Evolutionary conservation across 345 rosid genomes (phyloP), one percentile per base, ranked within the genome.

Genomic region (Eucalyptus guilfoylei): DNA sequence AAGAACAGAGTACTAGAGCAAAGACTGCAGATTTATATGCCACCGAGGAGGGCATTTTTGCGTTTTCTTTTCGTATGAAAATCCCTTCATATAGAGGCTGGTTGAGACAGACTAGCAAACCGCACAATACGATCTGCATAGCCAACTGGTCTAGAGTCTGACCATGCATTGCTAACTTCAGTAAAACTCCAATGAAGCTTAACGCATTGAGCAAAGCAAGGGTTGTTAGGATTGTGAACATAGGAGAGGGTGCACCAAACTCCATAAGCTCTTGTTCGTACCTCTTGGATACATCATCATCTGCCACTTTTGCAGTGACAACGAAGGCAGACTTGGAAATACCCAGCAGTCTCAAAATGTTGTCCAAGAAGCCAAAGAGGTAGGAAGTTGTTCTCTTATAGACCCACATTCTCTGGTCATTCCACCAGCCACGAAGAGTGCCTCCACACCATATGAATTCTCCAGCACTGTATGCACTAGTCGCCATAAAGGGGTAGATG

Each of bases 171-270:
- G 90, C 80, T 50, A 81, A 86, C 47, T 52, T 88, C 87, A 55
- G 90, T 55, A 92, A 87, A 87, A 62, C 91, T 14, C 90, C 90
- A 87, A 85, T 15, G 11, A 92, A 87, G 86, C 92, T 83, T n/a
- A 90, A 89, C 24, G 92, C 52, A 88, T 94, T 94, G 69, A 94
- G 90, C 89, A 90, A 72, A 62, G 95, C 94, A 60, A 94, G 37
- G 4, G 94, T 91, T 30, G 95, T 88, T 81, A 93, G 40, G 64
- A 92, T 49, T 40, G 89, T 90, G 28, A 94, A 88, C 95, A 93
- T 93, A 26, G 93, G 91, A 26, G 96, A 94, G 62, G 91, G 26
- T 21, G 60, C 80, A 37, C 96, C 95, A 60, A 94, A 94, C 67
- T 94, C 94, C 94, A 87, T 91, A 40, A 72, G 81, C 81, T 72